Evolutionary conservation across 768 basidiomycete genomes (phyloP), one percentile per base, ranked within the genome.

Genomic region (Russula sp.): DNA sequence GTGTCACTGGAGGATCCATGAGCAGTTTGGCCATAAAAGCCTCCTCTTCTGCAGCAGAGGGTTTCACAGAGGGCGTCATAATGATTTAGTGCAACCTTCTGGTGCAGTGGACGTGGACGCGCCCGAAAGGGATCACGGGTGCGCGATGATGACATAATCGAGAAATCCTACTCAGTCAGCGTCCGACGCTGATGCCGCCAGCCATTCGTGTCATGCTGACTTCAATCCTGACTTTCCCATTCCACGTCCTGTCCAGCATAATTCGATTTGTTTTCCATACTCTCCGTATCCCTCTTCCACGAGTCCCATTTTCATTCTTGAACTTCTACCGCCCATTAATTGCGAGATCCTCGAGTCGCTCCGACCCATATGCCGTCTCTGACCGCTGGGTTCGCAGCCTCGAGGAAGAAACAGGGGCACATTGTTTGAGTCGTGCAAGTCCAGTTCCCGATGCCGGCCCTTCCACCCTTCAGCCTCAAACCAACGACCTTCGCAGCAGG

Each of bases 391-490:
- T 95, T 18, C 80, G 85, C 22, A 82, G 86, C 35, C 78, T 94
- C 5, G 91, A 95, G 71, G 90, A 93, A 61, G 88, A 91, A 70
- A 92, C 90, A 0, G 90, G 91, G 5, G 90, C 89, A 0, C 74
- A 85, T 16, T 83, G 78, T 58, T 75, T 86, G 47, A 80, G 80
- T 51, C 76, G 78, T 20, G 63, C 56, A 34, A 22, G 68, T 72
- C n/a, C 73, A 69, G 64, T 70, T 11, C 73, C 75, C 7, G 68
- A 73, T 20, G 70, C 76, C 16, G 74, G 72, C 8, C 81, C 84
- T 4, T 82, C 83, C 1, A 77, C 75, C 6, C 68, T 79, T 6
- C 51, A 67, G 32, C 79, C 72, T 18, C 70, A 78, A 1, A 69
- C 79, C 13, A 65, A 67, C 7, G 68, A 58, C 68, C 22, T 68